Evolutionary conservation across 371 early-diverging fungal genomes (phyloP), one percentile per base, ranked within the genome.

Genomic region (Syncephalastrum racemosum): DNA sequence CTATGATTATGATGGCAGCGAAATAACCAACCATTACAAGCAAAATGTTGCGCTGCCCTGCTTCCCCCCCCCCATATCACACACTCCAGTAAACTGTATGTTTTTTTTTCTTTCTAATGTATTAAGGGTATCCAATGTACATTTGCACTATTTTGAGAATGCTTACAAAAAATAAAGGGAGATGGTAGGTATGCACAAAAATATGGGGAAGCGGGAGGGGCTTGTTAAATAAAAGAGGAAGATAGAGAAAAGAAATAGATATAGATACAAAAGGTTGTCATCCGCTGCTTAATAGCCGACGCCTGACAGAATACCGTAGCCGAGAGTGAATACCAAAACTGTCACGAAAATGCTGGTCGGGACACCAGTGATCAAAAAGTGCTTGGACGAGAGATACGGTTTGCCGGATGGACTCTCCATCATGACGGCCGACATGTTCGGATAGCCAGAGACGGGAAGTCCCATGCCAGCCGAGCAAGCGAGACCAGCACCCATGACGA

Each of bases 391-490:
- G 23, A 97, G 66, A 66, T 93, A 97, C 13, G 88, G 91, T 46
- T 77, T 80, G n/a, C 97, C 97, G 46, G 88, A 83, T 4, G 85
- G 83, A 59, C 93, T 91, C 68, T 97, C 96, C 64, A 93, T 79
- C 78, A 91, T 88, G 45, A 94, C 89, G 14, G 97, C 95, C 58
- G 89, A 90, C 93, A 97, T 95, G 64, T 97, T 97, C 1, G 97
- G 97, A 73, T 46, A 66, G 2, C 66, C 66, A 22, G 58, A 58
- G 8, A 66, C 61, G n/a, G 66, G 61, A 13, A 61, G 44, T 50
- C 54, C 61, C 71, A 70, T 70, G 2, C 68, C 72, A 27, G 84
- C 67, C 25, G 69, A 68, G 46, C 65, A 68, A 7, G 67, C 67
- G 13, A 69, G 57, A 20, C 65, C 67, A 23, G 73, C 64, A 24